Evolutionary conservation across 2,329 filamentous ascomycete genomes (phyloP), one percentile per base, ranked within the genome.

Genomic region (Cryphonectria radicalis): DNA sequence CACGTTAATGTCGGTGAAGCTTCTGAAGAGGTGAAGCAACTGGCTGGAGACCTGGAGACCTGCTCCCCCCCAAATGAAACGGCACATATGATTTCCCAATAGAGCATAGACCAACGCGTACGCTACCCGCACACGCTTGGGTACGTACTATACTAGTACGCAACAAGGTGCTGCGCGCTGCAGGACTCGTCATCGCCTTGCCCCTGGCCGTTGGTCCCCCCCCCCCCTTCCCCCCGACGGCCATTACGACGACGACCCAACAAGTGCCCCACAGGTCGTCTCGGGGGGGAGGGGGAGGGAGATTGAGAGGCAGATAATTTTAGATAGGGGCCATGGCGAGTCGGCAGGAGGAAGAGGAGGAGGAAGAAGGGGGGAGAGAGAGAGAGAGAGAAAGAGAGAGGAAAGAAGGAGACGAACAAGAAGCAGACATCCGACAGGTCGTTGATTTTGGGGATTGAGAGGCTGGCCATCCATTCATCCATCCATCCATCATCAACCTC

Each of bases 111-210:
- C 53, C 53, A 22, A 28, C 50, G 22, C n/a, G 10, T 25, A 32
- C 13, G 32, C 25, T 32, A 35, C 28, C 53, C 28, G 13, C 55
- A 59, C 25, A 28, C 35, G 55, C 13, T 59, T 22, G 19, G 43
- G 43, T 46, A 46, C 19, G 6, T 46, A 19, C 43, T 19, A 17
- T 50, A 50, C 46, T 50, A 50, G 46, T 50, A 50, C 46, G 4
- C 46, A 50, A 50, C 6, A 6, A 50, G 46, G 6, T 11, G 8
- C 46, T 55, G 53, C 10, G 46, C 22, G 46, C 53, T 17, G 25
- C 55, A 59, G 55, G 55, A 28, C 55, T 59, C 55, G 55, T 59
- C 55, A 59, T 59, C 55, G 25, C 55, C 55, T 32, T 59, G 55
- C 55, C 55, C 55, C 25, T 57, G 53, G 53, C 53, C 25, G 55